phyloP scores from a whole-genome alignment of 2,329 filamentous ascomycete species.

The Epichloe coenophiala region DNA sequence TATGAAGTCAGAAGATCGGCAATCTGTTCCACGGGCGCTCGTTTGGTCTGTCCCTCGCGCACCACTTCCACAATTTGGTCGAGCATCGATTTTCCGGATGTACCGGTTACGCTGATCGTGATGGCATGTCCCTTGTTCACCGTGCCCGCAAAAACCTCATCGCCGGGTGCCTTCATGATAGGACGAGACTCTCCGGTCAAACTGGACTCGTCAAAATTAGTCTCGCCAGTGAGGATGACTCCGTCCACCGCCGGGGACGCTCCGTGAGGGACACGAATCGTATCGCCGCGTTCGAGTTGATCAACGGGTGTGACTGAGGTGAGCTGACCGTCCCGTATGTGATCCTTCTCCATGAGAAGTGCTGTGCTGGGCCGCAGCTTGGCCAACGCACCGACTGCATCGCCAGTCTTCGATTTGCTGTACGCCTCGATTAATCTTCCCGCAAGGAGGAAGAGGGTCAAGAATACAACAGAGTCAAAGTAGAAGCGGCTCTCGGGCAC shows the following conservation, averaged over 20 bases:
- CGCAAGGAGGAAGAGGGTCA: slow-evolving; percentile 73
- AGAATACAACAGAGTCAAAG: slow-evolving; percentile 85
- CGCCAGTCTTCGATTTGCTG: slow-evolving; percentile 80
- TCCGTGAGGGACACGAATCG: slow-evolving; percentile 64
- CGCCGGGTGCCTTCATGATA: slow-evolving; percentile 49
- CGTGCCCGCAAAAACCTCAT: slow-evolving; percentile 58
- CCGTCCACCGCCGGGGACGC: slow-evolving; percentile 79
- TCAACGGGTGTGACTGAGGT: slow-evolving; percentile 43
- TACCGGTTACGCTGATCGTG: slow-evolving; percentile 48
- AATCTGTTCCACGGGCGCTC: slow-evolving; percentile 62
- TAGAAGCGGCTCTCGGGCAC: slow-evolving; percentile 46
- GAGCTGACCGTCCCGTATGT: slow-evolving; percentile 17
- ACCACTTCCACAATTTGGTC: slow-evolving; percentile 69
- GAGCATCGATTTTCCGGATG: slow-evolving; percentile 59
- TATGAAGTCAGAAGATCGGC: slow-evolving; percentile 62
- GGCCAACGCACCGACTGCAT: slow-evolving; percentile 68
- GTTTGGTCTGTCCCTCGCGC: slow-evolving; percentile 61
- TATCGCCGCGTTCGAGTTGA: slow-evolving; percentile 59
- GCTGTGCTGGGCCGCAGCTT: slow-evolving; percentile 69
- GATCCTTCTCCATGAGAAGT: slow-evolving; percentile 44
- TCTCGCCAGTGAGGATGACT: slow-evolving; percentile 45
- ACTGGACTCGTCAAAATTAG: slow-evolving; percentile 77
- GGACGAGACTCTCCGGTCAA: slow-evolving; percentile 66
- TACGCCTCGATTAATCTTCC: slow-evolving; percentile 73
- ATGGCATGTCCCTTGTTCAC: slow-evolving; percentile 56